These are phyloP conservation scores for Erodium maritimum DNA, from an alignment of 345 rosid species.

Conservation along the genomic window DNA sequence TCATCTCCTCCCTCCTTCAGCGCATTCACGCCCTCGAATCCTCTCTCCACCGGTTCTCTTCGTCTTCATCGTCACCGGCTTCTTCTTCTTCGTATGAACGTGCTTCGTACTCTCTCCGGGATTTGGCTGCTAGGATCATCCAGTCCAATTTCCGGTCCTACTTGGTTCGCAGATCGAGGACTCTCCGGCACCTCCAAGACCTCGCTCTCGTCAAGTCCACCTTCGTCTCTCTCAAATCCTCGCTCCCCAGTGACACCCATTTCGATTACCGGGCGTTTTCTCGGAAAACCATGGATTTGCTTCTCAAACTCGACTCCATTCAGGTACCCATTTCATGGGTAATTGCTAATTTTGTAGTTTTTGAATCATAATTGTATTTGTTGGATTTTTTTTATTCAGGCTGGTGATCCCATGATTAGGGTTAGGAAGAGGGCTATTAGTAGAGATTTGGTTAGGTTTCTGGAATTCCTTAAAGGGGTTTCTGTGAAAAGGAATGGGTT, in stretches of 20 bases:
- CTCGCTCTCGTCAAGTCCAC: conserved; percentile 61
- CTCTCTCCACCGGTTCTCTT: conserved; percentile 14
- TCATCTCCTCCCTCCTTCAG: conserved; percentile 28
- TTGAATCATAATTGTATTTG: neutral
- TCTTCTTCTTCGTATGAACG: conserved; percentile 42
- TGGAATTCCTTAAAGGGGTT: conserved; percentile 48
- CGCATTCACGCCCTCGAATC: conserved; percentile 20
- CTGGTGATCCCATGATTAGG: conserved; percentile 64
- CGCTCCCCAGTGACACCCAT: conserved; percentile 35
- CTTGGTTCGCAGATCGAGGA: conserved; percentile 66
- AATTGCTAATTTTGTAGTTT: neutral
- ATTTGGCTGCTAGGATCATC: conserved; percentile 71
- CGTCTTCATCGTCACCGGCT: conserved; percentile 49
- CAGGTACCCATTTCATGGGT: conserved; percentile 33
- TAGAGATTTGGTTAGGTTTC: conserved; percentile 48
- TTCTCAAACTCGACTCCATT: conserved; percentile 61
- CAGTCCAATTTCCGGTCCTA: conserved; percentile 67
- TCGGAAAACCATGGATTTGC: conserved; percentile 49
- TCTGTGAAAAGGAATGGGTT: conserved; percentile 24
- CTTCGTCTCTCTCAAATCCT: conserved; percentile 49
- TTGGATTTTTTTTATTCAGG: conserved; percentile 22
- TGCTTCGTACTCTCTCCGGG: conserved; percentile 46
- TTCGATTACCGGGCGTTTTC: conserved; percentile 36
- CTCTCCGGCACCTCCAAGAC: conserved; percentile 65
- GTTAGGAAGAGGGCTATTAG: conserved; percentile 63